Evolutionary conservation across 495 filamentous ascomycete species (phyloP).

Genomic region (Aspergillus sparsus): DNA sequence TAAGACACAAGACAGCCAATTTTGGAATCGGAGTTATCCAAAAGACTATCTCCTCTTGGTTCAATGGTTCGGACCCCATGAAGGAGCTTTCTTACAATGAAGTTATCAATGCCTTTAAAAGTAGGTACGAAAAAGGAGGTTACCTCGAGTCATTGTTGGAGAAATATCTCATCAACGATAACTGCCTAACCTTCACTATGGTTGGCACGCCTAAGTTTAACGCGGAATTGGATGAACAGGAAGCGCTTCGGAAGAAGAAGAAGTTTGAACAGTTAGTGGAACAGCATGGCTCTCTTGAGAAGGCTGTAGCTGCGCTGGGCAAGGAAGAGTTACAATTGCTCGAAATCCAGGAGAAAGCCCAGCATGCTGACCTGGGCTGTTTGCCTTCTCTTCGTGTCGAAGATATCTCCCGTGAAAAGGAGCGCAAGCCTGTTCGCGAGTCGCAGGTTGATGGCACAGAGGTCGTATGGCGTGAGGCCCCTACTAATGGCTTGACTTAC

Average conservation of each 20-base stretch:
- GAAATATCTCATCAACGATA: constrained; percentile 86
- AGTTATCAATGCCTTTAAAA: constrained; percentile 77
- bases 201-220: constrained; percentile 74
- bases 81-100: constrained; percentile 88
- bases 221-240: constrained; percentile 73
- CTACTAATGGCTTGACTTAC: constrained; percentile 94
- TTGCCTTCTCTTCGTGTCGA: constrained; percentile 82
- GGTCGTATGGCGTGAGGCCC: constrained; percentile 87
- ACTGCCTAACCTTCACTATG: constrained; percentile 92
- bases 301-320: constrained; percentile 67
- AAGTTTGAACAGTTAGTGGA: constrained; percentile 71
- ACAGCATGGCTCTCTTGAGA: constrained; percentile 66
- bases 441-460: constrained; percentile 65
- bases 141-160: constrained; percentile 86
- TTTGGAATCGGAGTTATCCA: constrained; percentile 93
- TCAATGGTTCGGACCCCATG: constrained; percentile 91
- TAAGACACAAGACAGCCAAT: constrained; percentile 93
- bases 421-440: constrained; percentile 67
- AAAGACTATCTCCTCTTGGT: constrained; percentile 85
- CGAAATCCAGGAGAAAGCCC: constrained; percentile 77
- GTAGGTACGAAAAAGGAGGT: constrained; percentile 62
- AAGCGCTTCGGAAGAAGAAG: constrained; percentile 63
- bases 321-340: constrained; percentile 78
- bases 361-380: constrained; percentile 79
- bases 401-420: constrained; percentile 81